These are phyloP conservation scores for Penicillium mononematosum DNA, from an alignment of 495 filamentous ascomycete genomes.

Conservation along the genomic window DNA sequence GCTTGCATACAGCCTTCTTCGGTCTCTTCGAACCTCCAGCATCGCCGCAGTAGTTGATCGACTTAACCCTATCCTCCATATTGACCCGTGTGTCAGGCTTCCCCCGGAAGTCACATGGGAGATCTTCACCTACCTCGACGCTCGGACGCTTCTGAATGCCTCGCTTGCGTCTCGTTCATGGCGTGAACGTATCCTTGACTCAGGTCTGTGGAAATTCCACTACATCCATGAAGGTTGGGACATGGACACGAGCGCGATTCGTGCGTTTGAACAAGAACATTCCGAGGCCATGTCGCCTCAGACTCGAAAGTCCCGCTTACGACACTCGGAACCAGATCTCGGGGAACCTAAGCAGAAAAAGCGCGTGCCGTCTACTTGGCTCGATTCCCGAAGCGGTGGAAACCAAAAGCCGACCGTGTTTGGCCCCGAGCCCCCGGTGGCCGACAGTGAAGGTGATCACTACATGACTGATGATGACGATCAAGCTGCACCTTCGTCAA, in stretches of 20 bases:
- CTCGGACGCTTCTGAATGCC: slow-evolving; percentile 70
- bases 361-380: slow-evolving; percentile 45
- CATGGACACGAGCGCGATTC: slow-evolving; percentile 63
- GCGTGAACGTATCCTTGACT: slow-evolving; percentile 77
- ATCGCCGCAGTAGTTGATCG: slow-evolving; percentile 75
- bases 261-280: slow-evolving; percentile 62
- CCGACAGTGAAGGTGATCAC: slow-evolving; percentile 48
- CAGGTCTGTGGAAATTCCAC: slow-evolving; percentile 78
- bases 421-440: slow-evolving; percentile 32
- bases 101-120: slow-evolving; percentile 87
- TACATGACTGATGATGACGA: slow-evolving; percentile 48
- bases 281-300: slow-evolving; percentile 42
- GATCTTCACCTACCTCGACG: slow-evolving; percentile 81
- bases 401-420: slow-evolving; percentile 1
- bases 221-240: slow-evolving; percentile 86
- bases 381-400: slow-evolving; percentile 35
- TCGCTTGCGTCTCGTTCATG: slow-evolving; percentile 77
- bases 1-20: slow-evolving; percentile 57
- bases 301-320: slow-evolving; percentile 44
- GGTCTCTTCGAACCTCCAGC: slow-evolving; percentile 69
- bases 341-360: slow-evolving; percentile 53
- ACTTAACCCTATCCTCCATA: slow-evolving; percentile 77
- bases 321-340: slow-evolving; percentile 45
- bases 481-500: slow-evolving; percentile 13
- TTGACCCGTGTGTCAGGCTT: slow-evolving; percentile 83